These are phyloP conservation scores for Acanthamoeba triangularis DNA, from an alignment of 208 protist genomes.

Conservation along the genomic window DNA sequence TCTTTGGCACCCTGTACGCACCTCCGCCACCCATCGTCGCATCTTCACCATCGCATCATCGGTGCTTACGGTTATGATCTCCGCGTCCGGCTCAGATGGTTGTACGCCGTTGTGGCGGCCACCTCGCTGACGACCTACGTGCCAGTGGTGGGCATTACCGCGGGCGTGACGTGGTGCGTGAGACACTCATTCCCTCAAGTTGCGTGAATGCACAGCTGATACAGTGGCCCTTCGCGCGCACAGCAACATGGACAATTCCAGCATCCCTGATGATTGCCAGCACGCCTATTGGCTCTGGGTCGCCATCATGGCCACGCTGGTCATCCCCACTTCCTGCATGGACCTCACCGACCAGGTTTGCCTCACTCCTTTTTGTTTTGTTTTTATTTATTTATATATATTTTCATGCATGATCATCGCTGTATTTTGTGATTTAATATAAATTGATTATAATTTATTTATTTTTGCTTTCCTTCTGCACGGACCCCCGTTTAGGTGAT, in stretches of 20 bases:
- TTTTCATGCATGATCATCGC: no score
- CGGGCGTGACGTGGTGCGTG: not conserved
- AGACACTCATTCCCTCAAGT: not conserved
- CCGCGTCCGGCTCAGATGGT: not conserved
- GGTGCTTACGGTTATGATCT: no score
- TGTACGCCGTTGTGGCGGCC: not conserved
- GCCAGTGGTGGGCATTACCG: not conserved
- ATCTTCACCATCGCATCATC: not conserved
- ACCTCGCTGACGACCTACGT: slow-evolving; percentile 28
- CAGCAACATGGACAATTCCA: not conserved
- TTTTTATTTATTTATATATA: no score
- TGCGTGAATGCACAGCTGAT: no score
- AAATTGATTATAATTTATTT: no score
- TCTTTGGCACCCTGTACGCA: slow-evolving; percentile 23
- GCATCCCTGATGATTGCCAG: not conserved
- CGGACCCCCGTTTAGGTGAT: not conserved
- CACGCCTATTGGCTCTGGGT: slow-evolving; percentile 16
- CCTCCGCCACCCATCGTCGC: no score
- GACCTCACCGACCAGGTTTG: not conserved
- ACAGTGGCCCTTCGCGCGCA: not conserved
- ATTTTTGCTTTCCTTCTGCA: no score
- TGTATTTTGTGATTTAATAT: no score
- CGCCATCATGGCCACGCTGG: not conserved
- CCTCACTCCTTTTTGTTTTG: not conserved
- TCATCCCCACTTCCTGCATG: not conserved